Percentiles rank a stretch among this genome's conserved stretches.
Conservation (phyloP, 345 rosid species). For the Gossypium stocksii region DNA sequence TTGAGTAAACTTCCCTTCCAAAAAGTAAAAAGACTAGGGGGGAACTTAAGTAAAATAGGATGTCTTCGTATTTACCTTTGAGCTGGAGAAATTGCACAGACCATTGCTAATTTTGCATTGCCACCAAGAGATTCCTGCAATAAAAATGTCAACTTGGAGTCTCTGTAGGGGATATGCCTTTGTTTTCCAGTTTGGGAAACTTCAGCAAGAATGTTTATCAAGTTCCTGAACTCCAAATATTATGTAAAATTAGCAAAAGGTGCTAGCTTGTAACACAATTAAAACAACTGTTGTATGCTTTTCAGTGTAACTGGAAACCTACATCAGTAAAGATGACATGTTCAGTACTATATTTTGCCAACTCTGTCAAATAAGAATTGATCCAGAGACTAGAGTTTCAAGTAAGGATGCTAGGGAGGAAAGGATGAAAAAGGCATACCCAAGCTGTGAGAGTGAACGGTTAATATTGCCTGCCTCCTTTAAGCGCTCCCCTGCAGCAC, state of each 20-base stretch:
- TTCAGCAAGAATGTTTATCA: conserved; percentile 98
- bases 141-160: conserved; percentile 91
- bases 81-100: conserved; percentile 94
- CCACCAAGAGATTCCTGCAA: conserved; percentile 99
- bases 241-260: conserved; percentile 15
- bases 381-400: neutral
- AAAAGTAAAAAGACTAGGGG: neutral
- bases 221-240: conserved; percentile 59
- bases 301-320: neutral
- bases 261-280: neutral
- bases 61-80: conserved; percentile 50
- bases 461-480: conserved; percentile 99
- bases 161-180: conserved; percentile 99
- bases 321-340: neutral
- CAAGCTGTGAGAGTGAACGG: conserved; percentile 97
- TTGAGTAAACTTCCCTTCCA: conserved; percentile 16
- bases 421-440: conserved; percentile 43
- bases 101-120: conserved; percentile 95
- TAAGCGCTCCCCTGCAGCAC: conserved; percentile 94
- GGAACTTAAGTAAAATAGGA: neutral
- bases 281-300: neutral
- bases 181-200: conserved; percentile 93
- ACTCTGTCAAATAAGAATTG: neutral
- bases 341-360: neutral
- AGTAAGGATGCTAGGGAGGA: neutral